Evolutionary conservation across 2,329 filamentous ascomycete species (phyloP), one percentile per base, ranked within the genome.

Genomic region (Phyllachora maydis): DNA sequence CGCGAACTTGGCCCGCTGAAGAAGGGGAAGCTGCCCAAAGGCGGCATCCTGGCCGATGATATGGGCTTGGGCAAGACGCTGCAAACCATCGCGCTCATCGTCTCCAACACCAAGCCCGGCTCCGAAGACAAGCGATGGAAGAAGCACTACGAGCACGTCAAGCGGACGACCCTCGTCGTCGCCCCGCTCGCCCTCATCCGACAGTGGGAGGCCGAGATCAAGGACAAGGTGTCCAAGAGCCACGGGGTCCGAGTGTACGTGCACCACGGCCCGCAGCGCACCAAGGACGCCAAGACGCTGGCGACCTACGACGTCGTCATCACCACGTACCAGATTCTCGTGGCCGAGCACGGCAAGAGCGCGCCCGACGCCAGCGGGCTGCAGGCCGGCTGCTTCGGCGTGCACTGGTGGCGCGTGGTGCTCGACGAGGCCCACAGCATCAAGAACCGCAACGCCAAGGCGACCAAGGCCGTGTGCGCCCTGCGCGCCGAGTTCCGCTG

Each of bases 51-150:
- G 17, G 88, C 88, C 11, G 88, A 98, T 39, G 88, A 98, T 42
- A 90, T 95, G 85, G 85, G 85, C 34, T 56, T 95, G 9, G 88
- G 88, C 28, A 98, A 98, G 56, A 98, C 88, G 1, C 64, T 98
- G 9, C 88, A 98, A 49, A 81, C 83, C 1, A 77, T 98, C 27
- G 72, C 85, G 2, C 59, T 95, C 16, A 75, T 98, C 19, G 58
- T 98, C 18, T 75, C 63, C 26, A 92, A 95, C 38, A 65, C 68
- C 11, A 79, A 75, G 37, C 71, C 76, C 3, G 49, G 56, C 28
- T 59, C 62, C 20, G 58, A 64, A 10, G 53, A 58, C 4, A 54
- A 63, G 18, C 55, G 54, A 1, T 65, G 72, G 51, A 73, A 71
- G 41, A 77, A 72, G 42, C 56, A 75, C n/a, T 66, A 69, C 11